Base-by-base conservation (phyloP, 768 basidiomycete species). In the Rhizopogon salebrosus region DNA sequence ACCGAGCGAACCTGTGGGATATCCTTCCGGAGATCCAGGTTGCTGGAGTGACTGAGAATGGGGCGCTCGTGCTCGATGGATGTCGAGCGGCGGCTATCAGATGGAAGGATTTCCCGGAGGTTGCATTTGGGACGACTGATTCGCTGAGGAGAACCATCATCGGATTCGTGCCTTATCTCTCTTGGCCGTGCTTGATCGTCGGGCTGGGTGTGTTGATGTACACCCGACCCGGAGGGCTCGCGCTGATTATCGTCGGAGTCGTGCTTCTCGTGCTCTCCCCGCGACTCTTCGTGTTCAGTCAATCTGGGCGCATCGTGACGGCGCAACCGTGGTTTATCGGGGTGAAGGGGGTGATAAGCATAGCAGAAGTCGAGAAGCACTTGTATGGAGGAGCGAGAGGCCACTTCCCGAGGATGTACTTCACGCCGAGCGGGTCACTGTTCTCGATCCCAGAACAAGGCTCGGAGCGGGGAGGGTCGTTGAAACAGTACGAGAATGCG, bases 281-380 rank as follows among this genome's bases (percentile, higher is more conserved):
- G 1, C 39, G 14, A 14, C 22, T 61, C 4, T 41, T 55, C 13
- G 54, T 54, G 6, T 55, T 53, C 29, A 56, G 58, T 14, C 51
- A 56, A 18, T 54, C 57, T 16, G 61, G 61, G 13, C 61, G 61
- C 16, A 39, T 62, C 20, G 20, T 59, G 2, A n/a, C 3, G 6
- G 23, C 55, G 3, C 55, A 62, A 18, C 61, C 61, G 3, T 62
- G 61, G 61, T 18, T 62, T 20, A 55, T 62, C 2, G 61, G 61
- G 2, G 53, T 62, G n/a, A 62, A 62, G 20, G 61, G 61, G 1
- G 51, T 56, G 36, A 6, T 62, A 26, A 49, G 59, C 23, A 40
- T 42, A 10, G n/a, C 52, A 18, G 23, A 53, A 4, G 60, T 51
- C 4, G 29, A 51, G 16, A 23, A 22, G n/a, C 57, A 51, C 14